Percentiles rank a stretch among this genome's conserved stretches.
These are phyloP conservation scores for Ustulina deusta DNA, from an alignment of 2,329 filamentous ascomycete genomes.

Conservation along the genomic window DNA sequence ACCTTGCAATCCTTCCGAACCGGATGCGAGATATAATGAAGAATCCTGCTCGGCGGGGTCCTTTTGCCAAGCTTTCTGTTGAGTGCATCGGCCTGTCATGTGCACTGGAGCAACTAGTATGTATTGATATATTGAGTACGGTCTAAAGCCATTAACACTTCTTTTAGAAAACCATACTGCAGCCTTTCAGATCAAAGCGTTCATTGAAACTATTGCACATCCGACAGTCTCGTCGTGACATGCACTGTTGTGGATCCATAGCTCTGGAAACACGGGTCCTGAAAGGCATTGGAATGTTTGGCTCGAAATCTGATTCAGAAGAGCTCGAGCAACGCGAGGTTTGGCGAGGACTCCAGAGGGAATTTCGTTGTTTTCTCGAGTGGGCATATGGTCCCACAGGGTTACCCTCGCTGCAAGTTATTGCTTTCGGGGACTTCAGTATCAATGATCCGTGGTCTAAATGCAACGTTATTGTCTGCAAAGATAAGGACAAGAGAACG, in stretches of 20 bases:
- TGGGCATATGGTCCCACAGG: neutral
- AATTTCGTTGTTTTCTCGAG: neutral
- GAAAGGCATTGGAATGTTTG: neutral
- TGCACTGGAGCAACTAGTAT: neutral
- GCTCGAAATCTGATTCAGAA: neutral
- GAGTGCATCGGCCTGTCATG: neutral
- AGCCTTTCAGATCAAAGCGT: neutral
- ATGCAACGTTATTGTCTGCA: neutral
- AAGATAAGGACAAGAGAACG: neutral
- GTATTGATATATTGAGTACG: neutral
- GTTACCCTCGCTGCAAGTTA: conserved; percentile 3
- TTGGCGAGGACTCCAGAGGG: neutral
- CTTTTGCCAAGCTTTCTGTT: neutral
- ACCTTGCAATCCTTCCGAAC: neutral
- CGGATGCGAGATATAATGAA: neutral
- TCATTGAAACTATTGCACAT: neutral
- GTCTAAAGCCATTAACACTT: neutral
- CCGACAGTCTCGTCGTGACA: neutral
- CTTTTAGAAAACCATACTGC: neutral
- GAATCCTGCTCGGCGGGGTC: neutral
- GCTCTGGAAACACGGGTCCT: neutral
- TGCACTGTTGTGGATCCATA: neutral
- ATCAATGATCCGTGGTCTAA: neutral
- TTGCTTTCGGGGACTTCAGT: conserved; percentile 6
- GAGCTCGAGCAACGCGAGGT: neutral